These are phyloP conservation scores for Plantago major DNA, from an alignment of 257 asterid genomes.

Conservation along the genomic window DNA sequence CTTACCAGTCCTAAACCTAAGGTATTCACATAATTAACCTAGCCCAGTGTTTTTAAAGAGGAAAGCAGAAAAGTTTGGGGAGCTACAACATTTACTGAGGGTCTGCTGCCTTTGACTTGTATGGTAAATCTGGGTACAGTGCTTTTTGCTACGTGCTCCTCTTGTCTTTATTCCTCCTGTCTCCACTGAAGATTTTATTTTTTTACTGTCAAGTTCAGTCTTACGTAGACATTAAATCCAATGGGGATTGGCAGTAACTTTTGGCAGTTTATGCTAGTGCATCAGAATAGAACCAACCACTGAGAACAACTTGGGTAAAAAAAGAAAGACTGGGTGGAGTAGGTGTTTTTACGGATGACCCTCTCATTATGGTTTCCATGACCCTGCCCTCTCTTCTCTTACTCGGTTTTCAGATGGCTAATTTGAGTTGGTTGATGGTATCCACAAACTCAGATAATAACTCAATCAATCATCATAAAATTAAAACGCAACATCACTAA, in stretches of 20 bases:
- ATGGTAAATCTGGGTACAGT: constrained; percentile 21
- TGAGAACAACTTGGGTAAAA: not conserved
- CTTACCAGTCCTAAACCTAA: too few relatives aligned
- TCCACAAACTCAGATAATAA: too few relatives aligned
- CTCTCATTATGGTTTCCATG: not conserved
- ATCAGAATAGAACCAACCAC: not conserved
- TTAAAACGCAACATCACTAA: too few relatives aligned
- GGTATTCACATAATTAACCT: too few relatives aligned
- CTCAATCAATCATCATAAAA: too few relatives aligned
- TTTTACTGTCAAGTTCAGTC: constrained; percentile 23
- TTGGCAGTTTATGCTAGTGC: constrained; percentile 20
- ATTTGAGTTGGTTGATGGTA: not conserved
- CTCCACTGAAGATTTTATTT: not conserved
- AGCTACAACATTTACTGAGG: constrained; percentile 26
- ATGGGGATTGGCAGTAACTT: not conserved
- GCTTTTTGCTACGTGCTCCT: constrained; percentile 22
- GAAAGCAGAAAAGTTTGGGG: constrained; percentile 17
- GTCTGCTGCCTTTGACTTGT: constrained; percentile 25
- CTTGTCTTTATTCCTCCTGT: constrained; percentile 13
- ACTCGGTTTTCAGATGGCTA: not conserved
- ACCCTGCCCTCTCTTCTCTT: not conserved
- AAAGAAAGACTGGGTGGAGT: constrained; percentile 3
- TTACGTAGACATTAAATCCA: constrained; percentile 6
- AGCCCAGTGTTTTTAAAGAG: not conserved
- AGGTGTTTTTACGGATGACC: not conserved